Evolutionary conservation across 345 rosid genomes (phyloP), one percentile per base, ranked within the genome.

Genomic region (Camelina laxa): DNA sequence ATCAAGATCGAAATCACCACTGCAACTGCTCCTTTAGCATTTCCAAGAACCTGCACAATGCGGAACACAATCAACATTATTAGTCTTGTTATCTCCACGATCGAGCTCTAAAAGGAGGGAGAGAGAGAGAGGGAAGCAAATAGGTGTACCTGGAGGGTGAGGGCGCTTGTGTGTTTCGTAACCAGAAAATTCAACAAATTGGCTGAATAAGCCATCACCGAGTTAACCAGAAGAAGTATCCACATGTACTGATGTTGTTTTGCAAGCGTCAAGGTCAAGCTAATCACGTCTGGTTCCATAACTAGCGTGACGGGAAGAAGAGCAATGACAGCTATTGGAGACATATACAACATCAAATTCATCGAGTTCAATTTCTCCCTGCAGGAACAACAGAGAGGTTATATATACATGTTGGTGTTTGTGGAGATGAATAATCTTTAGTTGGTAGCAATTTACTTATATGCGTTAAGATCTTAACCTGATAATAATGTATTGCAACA

Each of bases 1-100:
- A 94, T 80, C 69, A 94, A 81, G 12, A 91, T 87, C 2, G 97
- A 94, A 58, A 94, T 88, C 41, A 90, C 97, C 44, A 90, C 96
- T 9, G 98, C 97, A 44, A 91, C 96, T 17, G 97, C 99, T 35
- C 97, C 99, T 81, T 94, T 94, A 9, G 98, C 97, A 70, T 91
- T 91, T 66, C 98, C 98, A 65, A 94, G 78, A 33, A 94, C 97
- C 98, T 94, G 85, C 39, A 59, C 22, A 31, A 48, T 30, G 16
- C 49, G 7, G 8, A 42, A 51, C 30, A 51, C 24, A 38, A 60
- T 9, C 47, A 60, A 59, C 50, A 74, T 63, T 35, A n/a, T 14
- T 47, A 31, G 42, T 42, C 15, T n/a, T 10, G 44, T 65, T 11
- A 56, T 44, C 55, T 53, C 39, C 38, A 63, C 31, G 19, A 31